Evolutionary conservation across 1,284 basidiomycete genomes (phyloP).

Genomic region (Rhodotorula mucilaginosa): DNA sequence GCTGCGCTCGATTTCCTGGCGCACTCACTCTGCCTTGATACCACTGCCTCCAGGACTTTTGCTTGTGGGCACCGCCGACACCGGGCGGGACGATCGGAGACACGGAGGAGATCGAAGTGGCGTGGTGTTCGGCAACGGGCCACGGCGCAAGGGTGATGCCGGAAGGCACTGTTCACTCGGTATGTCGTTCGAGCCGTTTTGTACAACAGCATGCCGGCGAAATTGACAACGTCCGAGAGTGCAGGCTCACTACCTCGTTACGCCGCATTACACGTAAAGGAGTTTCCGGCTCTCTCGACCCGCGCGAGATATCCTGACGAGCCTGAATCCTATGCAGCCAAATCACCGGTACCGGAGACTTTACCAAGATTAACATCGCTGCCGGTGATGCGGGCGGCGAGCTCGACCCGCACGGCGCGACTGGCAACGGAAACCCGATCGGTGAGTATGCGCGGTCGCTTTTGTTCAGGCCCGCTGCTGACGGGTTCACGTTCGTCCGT

Average conservation of each 20-base stretch:
- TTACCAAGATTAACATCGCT: constrained; percentile 48
- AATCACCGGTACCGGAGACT: constrained; percentile 45
- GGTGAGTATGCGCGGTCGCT: background rate
- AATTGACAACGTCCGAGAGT: background rate
- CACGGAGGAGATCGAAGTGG: constrained; percentile 23
- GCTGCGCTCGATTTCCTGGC: too few species aligned
- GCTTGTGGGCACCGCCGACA: constrained; percentile 31
- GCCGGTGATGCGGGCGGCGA: constrained; percentile 48
- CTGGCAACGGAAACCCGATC: constrained; percentile 29
- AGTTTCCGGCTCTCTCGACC: background rate
- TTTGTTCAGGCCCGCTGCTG: background rate
- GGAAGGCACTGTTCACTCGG: constrained; percentile 15
- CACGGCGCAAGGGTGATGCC: constrained; percentile 26
- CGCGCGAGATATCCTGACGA: background rate
- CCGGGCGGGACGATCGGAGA: constrained; percentile 19
- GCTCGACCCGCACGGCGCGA: constrained; percentile 38
- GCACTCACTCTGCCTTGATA: too few species aligned
- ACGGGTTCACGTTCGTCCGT: background rate
- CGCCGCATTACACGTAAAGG: constrained; percentile 35
- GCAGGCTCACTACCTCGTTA: constrained; percentile 32
- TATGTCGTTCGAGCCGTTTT: background rate
- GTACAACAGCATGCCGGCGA: background rate
- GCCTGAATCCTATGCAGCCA: constrained; percentile 3
- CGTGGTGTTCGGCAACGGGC: constrained; percentile 24
- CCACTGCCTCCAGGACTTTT: constrained; percentile 22